Percentiles rank a stretch among this genome's conserved stretches.
phyloP scores from a whole-genome alignment of 768 basidiomycete genomes.

The Panaeolus papilionaceus region DNA sequence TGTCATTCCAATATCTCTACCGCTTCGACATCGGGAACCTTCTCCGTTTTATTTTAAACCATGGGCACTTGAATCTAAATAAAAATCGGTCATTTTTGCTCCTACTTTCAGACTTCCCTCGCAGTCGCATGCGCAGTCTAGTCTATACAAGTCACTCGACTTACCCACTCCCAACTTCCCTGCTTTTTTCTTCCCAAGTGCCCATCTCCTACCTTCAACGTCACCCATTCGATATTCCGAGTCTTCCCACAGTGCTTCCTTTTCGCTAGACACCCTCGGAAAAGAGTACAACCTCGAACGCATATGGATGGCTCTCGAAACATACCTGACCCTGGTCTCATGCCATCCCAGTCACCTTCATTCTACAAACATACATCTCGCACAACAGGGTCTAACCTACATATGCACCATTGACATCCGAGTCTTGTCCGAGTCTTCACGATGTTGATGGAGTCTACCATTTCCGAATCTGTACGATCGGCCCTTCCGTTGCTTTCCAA shows the following conservation, averaged over 20 bases:
- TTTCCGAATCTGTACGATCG: neutral
- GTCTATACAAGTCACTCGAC: neutral
- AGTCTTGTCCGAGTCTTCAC: neutral
- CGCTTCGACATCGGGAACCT: neutral
- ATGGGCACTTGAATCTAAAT: neutral
- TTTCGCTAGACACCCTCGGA: neutral
- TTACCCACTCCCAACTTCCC: slow-evolving; percentile 4
- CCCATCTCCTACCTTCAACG: neutral
- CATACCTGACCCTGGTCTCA: neutral
- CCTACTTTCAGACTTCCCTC: neutral
- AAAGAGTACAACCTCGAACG: neutral
- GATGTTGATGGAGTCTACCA: neutral
- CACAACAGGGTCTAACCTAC: neutral
- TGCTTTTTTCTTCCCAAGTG: neutral
- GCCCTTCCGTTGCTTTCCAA: neutral
- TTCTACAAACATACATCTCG: neutral
- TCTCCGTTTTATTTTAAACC: neutral
- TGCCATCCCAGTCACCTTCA: neutral
- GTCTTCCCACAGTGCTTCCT: neutral
- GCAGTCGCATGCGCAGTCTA: neutral
- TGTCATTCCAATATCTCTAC: neutral
- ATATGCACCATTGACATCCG: neutral
- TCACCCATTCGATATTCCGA: slow-evolving; percentile 1
- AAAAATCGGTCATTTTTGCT: neutral
- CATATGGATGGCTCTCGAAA: neutral